phyloP scores from a whole-genome alignment of 257 asterid genomes.

The Verbascum thapsus region DNA sequence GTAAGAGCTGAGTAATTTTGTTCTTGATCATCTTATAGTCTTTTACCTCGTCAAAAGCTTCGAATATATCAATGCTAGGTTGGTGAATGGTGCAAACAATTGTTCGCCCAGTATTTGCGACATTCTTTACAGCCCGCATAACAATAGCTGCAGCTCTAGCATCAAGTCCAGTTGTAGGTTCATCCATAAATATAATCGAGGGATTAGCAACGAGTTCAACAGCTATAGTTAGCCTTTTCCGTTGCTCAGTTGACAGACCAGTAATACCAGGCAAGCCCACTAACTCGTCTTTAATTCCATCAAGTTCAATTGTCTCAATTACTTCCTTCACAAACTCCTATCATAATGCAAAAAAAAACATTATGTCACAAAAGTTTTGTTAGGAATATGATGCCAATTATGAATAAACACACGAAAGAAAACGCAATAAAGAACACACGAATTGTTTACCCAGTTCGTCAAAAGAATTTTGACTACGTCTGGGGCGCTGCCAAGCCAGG shows the following conservation, averaged over 20 bases:
- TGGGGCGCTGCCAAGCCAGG: no score
- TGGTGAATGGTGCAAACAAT: conserved; percentile 69
- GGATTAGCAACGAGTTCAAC: conserved; percentile 69
- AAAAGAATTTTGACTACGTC: no score
- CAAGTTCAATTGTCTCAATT: conserved; percentile 59
- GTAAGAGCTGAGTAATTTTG: background rate
- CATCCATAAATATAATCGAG: conserved; percentile 58
- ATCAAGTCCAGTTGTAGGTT: conserved; percentile 65
- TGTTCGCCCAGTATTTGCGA: conserved; percentile 58
- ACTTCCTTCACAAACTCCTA: conserved; percentile 65
- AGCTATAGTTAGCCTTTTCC: conserved; percentile 61
- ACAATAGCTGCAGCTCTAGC: conserved; percentile 71
- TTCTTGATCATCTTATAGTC: background rate
- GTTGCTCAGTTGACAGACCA: conserved; percentile 63
- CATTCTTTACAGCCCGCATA: conserved; percentile 60
- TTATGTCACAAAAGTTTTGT: no score
- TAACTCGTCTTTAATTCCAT: conserved; percentile 45
- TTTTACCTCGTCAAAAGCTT: conserved; percentile 52
- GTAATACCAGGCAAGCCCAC: conserved; percentile 55
- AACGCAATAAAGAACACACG: no score
- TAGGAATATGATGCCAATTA: no score
- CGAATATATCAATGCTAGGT: conserved; percentile 61
- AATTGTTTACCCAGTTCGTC: no score
- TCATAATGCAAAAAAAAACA: background rate
- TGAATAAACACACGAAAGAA: no score